Conservation (phyloP, 225 moss, liverwort and hornwort species). For the Physcomitrellopsis africana region DNA sequence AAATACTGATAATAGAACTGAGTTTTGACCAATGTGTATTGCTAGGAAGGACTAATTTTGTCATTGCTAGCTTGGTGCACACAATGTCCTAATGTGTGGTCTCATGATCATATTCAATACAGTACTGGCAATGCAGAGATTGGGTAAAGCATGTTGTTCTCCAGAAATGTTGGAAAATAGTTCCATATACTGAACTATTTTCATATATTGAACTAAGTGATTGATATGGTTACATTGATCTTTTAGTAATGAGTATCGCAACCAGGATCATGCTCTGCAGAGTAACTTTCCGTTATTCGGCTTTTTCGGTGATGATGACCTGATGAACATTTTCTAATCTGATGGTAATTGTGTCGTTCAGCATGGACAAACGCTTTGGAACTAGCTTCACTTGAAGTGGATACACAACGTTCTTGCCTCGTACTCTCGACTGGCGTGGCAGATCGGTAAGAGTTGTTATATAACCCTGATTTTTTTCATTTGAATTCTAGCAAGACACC, state of each 20-base stretch:
- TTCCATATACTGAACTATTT: neutral
- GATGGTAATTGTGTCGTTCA: slow-evolving; percentile 34
- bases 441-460: slow-evolving; percentile 49
- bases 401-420: slow-evolving; percentile 69
- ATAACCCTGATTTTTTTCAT: neutral
- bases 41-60: neutral
- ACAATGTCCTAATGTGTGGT: neutral
- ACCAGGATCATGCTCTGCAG: neutral
- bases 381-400: slow-evolving; percentile 80
- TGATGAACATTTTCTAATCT: neutral
- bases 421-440: slow-evolving; percentile 88
- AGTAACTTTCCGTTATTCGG: neutral
- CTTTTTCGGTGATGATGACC: neutral
- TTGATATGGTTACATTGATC: neutral
- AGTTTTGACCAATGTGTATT: neutral
- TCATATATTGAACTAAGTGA: neutral
- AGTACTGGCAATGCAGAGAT: neutral
- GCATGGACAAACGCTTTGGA: slow-evolving; percentile 99
- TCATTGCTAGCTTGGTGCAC: neutral
- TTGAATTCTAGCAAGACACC: neutral
- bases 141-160: neutral
- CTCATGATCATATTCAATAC: neutral
- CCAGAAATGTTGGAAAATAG: slow-evolving; percentile 14
- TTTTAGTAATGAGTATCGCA: slow-evolving; percentile 1
- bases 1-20: slow-evolving; percentile 12